A percentile compares a stretch with the other conserved stretches of the same genome.
Conservation (phyloP, 331 rosid species). For the Pyrus hybrid region DNA sequence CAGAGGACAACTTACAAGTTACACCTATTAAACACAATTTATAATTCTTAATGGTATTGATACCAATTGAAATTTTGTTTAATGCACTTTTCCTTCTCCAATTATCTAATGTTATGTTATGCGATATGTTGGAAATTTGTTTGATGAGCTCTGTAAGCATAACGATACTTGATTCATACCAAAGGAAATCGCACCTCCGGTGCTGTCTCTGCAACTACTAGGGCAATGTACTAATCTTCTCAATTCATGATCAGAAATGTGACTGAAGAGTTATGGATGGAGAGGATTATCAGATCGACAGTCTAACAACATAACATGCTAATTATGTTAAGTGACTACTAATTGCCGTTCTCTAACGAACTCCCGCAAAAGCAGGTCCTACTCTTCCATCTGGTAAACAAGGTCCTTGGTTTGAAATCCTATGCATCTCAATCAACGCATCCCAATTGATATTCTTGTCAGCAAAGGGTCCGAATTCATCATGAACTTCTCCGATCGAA, state of each 20-base stretch:
- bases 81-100: neutral
- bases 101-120: neutral
- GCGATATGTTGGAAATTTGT: no score
- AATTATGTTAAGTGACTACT: slow-evolving; percentile 1
- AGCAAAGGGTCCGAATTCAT: slow-evolving; percentile 41
- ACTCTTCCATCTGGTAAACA: slow-evolving; percentile 8
- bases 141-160: neutral
- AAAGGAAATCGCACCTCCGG: neutral
- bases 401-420: slow-evolving; percentile 38
- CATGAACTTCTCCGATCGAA: slow-evolving; percentile 13
- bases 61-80: neutral
- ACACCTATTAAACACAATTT: no score
- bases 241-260: slow-evolving; percentile 11
- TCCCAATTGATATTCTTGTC: slow-evolving; percentile 71
- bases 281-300: neutral
- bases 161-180: neutral
- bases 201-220: neutral
- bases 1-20: neutral
- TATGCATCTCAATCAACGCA: slow-evolving; percentile 59
- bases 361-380: neutral
- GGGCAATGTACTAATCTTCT: neutral
- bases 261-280: neutral
- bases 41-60: no score
- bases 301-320: neutral
- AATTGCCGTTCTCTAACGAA: neutral